Evolutionary conservation across 371 early-diverging fungal species (phyloP).

Genomic region (Mortierella sp.): DNA sequence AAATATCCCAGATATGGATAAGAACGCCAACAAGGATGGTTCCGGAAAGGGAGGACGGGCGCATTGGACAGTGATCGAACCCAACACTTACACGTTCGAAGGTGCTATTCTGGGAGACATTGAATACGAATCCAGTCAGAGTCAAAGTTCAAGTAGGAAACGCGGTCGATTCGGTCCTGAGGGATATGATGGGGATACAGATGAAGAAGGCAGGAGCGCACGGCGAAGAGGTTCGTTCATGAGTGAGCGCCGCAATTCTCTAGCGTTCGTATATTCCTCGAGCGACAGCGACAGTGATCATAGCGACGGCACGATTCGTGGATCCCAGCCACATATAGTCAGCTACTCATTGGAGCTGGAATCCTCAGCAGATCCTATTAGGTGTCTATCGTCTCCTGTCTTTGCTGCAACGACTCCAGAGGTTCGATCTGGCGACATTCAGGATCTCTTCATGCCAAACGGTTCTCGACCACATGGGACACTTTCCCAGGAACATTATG

Average conservation of each 20-base stretch:
- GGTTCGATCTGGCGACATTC: constrained; percentile 7
- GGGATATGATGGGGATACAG: constrained; percentile 19
- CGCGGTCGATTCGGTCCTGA: constrained; percentile 6
- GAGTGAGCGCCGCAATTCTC: background rate
- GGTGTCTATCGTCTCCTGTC: background rate
- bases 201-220: constrained; percentile 8
- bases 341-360: background rate
- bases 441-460: too few species aligned
- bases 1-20: constrained; percentile 36
- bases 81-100: constrained; percentile 54
- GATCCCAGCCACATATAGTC: background rate
- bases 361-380: background rate
- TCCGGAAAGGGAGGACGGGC: constrained; percentile 29
- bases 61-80: constrained; percentile 44
- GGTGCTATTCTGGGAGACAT: constrained; percentile 52
- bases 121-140: constrained; percentile 35
- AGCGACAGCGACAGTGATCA: constrained; percentile 9
- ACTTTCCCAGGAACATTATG: too few species aligned
- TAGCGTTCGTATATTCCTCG: constrained; percentile 6
- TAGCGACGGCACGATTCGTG: constrained; percentile 11
- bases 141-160: constrained; percentile 8
- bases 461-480: too few species aligned
- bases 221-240: background rate
- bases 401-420: constrained; percentile 5
- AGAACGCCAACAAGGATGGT: constrained; percentile 40